Conservation (phyloP, 2,329 filamentous ascomycete genomes). For the Raffaelea ambrosiae region DNA sequence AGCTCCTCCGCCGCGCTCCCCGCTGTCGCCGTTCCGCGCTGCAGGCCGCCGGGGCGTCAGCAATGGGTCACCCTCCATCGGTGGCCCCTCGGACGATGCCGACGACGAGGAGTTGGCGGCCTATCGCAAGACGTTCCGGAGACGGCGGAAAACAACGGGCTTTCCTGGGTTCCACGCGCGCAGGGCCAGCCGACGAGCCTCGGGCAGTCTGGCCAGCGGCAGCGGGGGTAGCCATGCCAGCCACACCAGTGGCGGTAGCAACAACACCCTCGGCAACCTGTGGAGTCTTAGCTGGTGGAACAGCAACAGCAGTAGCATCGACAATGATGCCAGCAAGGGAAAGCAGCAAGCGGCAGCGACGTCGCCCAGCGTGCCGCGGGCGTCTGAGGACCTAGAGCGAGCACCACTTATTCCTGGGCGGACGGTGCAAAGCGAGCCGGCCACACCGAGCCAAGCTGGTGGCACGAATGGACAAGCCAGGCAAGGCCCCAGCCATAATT, state of each 20-base stretch:
- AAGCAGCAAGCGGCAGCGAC: conserved; percentile 6
- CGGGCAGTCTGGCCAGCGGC: background rate
- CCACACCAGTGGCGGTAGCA: conserved; percentile 7
- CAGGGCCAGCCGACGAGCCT: conserved; percentile 26
- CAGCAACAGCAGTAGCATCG: conserved; percentile 3
- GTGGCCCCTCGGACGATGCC: background rate
- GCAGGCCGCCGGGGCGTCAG: conserved; percentile 23
- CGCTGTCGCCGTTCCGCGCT: conserved; percentile 16
- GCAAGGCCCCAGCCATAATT: too few species aligned
- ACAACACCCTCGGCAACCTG: conserved; percentile 20
- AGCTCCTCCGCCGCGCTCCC: background rate
- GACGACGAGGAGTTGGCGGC: conserved; percentile 14
- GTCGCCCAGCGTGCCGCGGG: too few species aligned
- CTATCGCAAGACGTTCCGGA: conserved; percentile 21
- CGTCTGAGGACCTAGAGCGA: too few species aligned
- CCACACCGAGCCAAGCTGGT: too few species aligned
- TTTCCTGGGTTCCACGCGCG: conserved; percentile 54
- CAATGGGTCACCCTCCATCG: conserved; percentile 9
- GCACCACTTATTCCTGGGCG: background rate
- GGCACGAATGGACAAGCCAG: too few species aligned
- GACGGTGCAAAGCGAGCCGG: background rate
- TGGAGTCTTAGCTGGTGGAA: conserved; percentile 49
- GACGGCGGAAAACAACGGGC: conserved; percentile 49
- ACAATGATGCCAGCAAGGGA: conserved; percentile 5
- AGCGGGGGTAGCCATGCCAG: background rate